Conservation (phyloP, 2,329 filamentous ascomycete species). For the Alternaria arborescens region DNA sequence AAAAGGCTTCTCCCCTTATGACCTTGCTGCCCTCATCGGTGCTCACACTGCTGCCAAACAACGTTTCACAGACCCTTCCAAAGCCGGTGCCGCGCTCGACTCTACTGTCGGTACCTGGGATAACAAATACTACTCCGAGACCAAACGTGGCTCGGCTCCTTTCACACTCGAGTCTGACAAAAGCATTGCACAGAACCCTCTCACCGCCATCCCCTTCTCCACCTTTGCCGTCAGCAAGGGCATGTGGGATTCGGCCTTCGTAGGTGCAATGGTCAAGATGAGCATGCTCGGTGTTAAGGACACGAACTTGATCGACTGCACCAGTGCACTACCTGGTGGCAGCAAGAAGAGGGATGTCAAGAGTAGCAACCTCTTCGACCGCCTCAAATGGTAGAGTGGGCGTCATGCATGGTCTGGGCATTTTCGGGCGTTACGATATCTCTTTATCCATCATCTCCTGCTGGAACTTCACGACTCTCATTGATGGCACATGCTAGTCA, state of each 20-base stretch:
- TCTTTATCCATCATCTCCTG: background rate
- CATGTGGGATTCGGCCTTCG: conserved; percentile 44
- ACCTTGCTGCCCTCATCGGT: conserved; percentile 52
- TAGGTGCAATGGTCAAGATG: conserved; percentile 49
- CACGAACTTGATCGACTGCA: conserved; percentile 42
- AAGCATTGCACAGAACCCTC: conserved; percentile 35
- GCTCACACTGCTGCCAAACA: conserved; percentile 49
- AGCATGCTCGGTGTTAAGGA: conserved; percentile 44
- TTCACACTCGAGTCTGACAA: conserved; percentile 42
- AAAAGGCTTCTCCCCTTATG: conserved; percentile 48
- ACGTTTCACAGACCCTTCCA: conserved; percentile 33
- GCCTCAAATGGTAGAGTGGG: conserved; percentile 28
- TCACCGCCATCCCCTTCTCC: conserved; percentile 31
- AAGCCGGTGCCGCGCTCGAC: conserved; percentile 41
- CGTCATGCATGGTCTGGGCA: background rate
- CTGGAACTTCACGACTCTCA: background rate
- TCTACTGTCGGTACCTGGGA: conserved; percentile 51
- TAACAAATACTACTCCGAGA: conserved; percentile 48
- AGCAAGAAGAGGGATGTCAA: conserved; percentile 45
- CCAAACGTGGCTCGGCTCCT: conserved; percentile 37
- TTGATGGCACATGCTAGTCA: conserved; percentile 2
- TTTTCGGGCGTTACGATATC: background rate
- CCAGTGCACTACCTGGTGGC: conserved; percentile 41
- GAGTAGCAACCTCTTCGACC: conserved; percentile 37
- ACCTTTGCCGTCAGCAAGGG: conserved; percentile 38